Conservation (phyloP, 2,329 filamentous ascomycete genomes). For the Beauveria sp. region DNA sequence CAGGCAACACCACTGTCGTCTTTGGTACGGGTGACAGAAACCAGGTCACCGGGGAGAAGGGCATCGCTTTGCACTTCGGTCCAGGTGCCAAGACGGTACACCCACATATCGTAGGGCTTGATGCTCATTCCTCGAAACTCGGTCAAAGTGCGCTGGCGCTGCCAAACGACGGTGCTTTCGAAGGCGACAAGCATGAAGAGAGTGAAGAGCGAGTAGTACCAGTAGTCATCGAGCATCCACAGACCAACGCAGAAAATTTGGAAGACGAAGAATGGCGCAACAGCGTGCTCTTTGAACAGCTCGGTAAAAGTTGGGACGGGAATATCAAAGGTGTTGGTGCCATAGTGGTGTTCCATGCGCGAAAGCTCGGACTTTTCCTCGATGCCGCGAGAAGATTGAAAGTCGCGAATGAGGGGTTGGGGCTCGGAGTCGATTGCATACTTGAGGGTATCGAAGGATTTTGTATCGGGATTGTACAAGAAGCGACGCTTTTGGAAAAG, state of each 20-base stretch:
- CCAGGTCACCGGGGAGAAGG: slow-evolving; percentile 85
- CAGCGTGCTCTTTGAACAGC: slow-evolving; percentile 95
- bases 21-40: slow-evolving; percentile 87
- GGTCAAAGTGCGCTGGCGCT: slow-evolving; percentile 87
- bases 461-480: slow-evolving; percentile 64
- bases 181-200: slow-evolving; percentile 97
- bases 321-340: slow-evolving; percentile 93
- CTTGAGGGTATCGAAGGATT: slow-evolving; percentile 71
- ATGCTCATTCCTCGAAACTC: slow-evolving; percentile 99
- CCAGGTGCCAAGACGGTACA: slow-evolving; percentile 83
- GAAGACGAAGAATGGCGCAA: slow-evolving; percentile 98
- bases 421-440: slow-evolving; percentile 82
- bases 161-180: slow-evolving; percentile 98
- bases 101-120: slow-evolving; percentile 93
- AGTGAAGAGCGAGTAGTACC: slow-evolving; percentile 99
- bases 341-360: slow-evolving; percentile 84
- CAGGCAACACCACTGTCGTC: slow-evolving; percentile 96
- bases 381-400: slow-evolving; percentile 75
- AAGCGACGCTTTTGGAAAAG: slow-evolving; percentile 98
- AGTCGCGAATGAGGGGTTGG: slow-evolving; percentile 68
- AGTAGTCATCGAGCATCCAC: slow-evolving; percentile 99
- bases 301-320: slow-evolving; percentile 93
- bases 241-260: slow-evolving; percentile 97
- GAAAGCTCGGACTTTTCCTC: slow-evolving; percentile 66
- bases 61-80: slow-evolving; percentile 81